Evolutionary conservation across 768 basidiomycete genomes (phyloP).

Genomic region (Xerocomellus dryophilus): DNA sequence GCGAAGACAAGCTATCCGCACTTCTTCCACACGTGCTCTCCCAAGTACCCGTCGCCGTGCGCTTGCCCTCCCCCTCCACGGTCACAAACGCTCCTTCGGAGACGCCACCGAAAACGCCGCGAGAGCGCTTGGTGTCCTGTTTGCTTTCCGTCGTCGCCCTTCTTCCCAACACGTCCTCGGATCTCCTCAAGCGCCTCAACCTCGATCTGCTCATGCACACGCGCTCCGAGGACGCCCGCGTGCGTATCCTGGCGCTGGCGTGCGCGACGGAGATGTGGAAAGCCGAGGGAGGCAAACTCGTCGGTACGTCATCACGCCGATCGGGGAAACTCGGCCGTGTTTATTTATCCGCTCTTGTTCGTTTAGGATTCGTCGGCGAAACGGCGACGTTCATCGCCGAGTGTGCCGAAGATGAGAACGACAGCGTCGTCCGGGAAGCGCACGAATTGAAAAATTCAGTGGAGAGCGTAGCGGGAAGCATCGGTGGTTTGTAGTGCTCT

Average conservation of each 20-base stretch:
- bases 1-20: slow-evolving; percentile 71
- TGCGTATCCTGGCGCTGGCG: slow-evolving; percentile 68
- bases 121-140: slow-evolving; percentile 13
- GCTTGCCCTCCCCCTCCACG: slow-evolving; percentile 15
- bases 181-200: slow-evolving; percentile 76
- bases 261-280: slow-evolving; percentile 77
- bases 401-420: slow-evolving; percentile 85
- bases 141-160: slow-evolving; percentile 17
- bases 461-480: slow-evolving; percentile 66
- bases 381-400: slow-evolving; percentile 85
- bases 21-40: slow-evolving; percentile 57
- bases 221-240: slow-evolving; percentile 69
- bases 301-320: slow-evolving; percentile 45
- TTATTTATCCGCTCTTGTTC: not conserved
- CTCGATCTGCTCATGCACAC: slow-evolving; percentile 84
- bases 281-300: slow-evolving; percentile 67
- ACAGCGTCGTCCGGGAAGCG: slow-evolving; percentile 69
- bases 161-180: slow-evolving; percentile 20
- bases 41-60: slow-evolving; percentile 58
- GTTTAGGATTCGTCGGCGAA: slow-evolving; percentile 70
- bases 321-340: not conserved
- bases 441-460: slow-evolving; percentile 67
- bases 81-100: not conserved
- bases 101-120: slow-evolving; percentile 2
- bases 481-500: slow-evolving; percentile 28